These are phyloP conservation scores for Diaporthe longicolla DNA, from an alignment of 2,329 filamentous ascomycete genomes.

Conservation along the genomic window DNA sequence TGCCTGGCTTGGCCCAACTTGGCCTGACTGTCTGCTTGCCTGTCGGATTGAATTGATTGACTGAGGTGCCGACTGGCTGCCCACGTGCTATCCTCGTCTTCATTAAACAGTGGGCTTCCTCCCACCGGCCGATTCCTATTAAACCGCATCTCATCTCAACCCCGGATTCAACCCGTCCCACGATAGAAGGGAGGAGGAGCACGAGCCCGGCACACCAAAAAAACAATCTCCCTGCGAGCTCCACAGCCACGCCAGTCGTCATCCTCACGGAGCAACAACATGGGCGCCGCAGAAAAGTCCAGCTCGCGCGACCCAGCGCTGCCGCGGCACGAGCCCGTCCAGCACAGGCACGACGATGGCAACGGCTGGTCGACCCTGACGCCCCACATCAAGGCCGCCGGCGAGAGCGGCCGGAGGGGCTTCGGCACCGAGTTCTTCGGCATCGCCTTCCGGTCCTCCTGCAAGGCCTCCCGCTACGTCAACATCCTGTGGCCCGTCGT, in stretches of 20 bases:
- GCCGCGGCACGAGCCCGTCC: slow-evolving; percentile 45
- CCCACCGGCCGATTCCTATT: slow-evolving; percentile 1
- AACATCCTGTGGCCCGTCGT: slow-evolving; percentile 84
- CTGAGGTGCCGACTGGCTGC: slow-evolving; percentile 2
- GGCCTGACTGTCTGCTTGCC: background rate
- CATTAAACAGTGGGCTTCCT: background rate
- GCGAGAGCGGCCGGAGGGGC: slow-evolving; percentile 78
- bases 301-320: slow-evolving; percentile 47
- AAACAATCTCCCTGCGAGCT: background rate
- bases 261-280: slow-evolving; percentile 26
- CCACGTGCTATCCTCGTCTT: background rate
- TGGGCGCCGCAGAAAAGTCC: slow-evolving; percentile 39
- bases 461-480: slow-evolving; percentile 72
- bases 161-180: background rate
- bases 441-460: slow-evolving; percentile 75
- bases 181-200: background rate
- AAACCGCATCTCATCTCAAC: background rate
- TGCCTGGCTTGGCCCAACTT: slow-evolving; percentile 14
- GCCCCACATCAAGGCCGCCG: slow-evolving; percentile 56
- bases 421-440: slow-evolving; percentile 73
- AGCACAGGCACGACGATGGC: slow-evolving; percentile 41
- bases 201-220: background rate
- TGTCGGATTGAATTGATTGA: slow-evolving; percentile 11
- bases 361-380: slow-evolving; percentile 42
- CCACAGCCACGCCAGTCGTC: slow-evolving; percentile 24